Conservation (phyloP, 2,329 filamentous ascomycete genomes). For the Apiospora aurea region DNA sequence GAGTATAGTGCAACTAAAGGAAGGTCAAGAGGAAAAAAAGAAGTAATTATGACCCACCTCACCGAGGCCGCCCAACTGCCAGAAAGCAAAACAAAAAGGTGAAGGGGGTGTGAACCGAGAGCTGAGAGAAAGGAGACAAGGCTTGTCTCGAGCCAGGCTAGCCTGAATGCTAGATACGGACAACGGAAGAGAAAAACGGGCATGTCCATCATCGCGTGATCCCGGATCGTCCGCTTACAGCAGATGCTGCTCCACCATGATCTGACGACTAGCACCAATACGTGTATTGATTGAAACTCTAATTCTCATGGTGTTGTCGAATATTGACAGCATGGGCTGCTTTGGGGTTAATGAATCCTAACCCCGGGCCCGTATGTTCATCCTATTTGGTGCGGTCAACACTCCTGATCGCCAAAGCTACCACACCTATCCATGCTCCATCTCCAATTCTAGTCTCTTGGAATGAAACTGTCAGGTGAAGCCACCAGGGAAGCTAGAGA, state of each 20-base stretch:
- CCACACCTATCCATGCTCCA: neutral
- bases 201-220: constrained; percentile 4
- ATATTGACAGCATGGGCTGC: neutral
- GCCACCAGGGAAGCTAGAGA: neutral
- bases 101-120: neutral
- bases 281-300: constrained; percentile 14
- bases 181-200: neutral
- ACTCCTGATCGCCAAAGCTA: neutral
- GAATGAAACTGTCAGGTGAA: constrained; percentile 12
- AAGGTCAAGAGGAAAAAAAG: neutral
- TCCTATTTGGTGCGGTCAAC: neutral
- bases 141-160: constrained; percentile 13
- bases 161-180: neutral
- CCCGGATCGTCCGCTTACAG: neutral
- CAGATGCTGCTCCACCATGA: neutral
- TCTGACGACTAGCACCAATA: neutral
- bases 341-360: neutral
- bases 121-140: neutral
- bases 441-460: neutral
- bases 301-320: constrained; percentile 7
- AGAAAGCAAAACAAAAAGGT: neutral
- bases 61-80: constrained; percentile 12
- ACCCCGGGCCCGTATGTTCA: neutral
- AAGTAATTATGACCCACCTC: neutral
- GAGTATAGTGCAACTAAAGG: neutral